These are phyloP conservation scores for Kwoniella newhampshirensis DNA, from an alignment of 768 basidiomycete genomes.

Conservation along the genomic window DNA sequence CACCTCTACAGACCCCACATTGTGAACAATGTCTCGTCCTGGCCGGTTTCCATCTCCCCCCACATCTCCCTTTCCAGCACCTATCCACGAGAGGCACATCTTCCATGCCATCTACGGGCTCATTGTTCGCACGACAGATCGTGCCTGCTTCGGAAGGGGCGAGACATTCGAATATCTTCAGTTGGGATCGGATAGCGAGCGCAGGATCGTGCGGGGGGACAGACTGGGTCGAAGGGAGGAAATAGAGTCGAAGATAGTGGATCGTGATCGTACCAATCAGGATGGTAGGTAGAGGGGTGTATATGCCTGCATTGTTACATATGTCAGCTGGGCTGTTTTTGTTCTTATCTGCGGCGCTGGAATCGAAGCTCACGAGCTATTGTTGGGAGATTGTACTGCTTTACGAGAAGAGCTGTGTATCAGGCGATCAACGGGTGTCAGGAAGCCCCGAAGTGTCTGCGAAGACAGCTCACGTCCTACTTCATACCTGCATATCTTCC, in stretches of 20 bases:
- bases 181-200: not conserved
- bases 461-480: conserved; percentile 29
- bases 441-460: too few species aligned
- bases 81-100: conserved; percentile 22
- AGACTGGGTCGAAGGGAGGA: conserved; percentile 36
- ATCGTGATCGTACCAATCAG: conserved; percentile 22
- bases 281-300: conserved; percentile 21
- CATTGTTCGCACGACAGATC: conserved; percentile 3
- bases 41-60: conserved; percentile 54
- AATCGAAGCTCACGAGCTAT: conserved; percentile 16
- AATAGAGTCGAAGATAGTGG: conserved; percentile 39
- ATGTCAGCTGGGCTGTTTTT: not conserved
- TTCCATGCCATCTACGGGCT: not conserved
- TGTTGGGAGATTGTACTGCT: conserved; percentile 1
- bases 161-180: conserved; percentile 39
- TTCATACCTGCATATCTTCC: conserved; percentile 28
- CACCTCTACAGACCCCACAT: conserved; percentile 49
- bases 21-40: conserved; percentile 52
- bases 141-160: conserved; percentile 23
- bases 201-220: conserved; percentile 35
- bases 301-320: conserved; percentile 12
- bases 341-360: not conserved
- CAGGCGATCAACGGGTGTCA: not conserved
- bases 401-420: conserved; percentile 21
- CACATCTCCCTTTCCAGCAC: conserved; percentile 50